Percentiles rank a stretch among this genome's conserved stretches.
phyloP scores from a whole-genome alignment of 495 filamentous ascomycete genomes.

The Aspergillus nidulans region DNA sequence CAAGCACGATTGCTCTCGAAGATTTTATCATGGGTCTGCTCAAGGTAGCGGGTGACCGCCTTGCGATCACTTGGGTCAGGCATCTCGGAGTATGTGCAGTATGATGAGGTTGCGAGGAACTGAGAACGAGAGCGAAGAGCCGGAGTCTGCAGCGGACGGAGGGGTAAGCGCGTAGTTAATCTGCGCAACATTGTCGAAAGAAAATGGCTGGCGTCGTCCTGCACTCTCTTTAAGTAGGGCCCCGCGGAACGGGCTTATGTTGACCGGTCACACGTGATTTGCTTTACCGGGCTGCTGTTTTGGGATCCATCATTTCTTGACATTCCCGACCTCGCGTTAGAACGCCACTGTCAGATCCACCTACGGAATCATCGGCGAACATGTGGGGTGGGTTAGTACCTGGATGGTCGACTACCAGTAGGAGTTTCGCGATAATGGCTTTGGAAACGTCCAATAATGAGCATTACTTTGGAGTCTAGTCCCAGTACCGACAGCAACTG shows the following conservation, averaged over 20 bases:
- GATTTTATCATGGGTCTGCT: slow-evolving; percentile 23
- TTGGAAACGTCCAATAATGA: neutral
- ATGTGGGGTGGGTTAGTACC: neutral
- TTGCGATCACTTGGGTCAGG: neutral
- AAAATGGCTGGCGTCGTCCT: neutral
- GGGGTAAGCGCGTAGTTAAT: neutral
- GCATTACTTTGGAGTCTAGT: neutral
- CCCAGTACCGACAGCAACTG: neutral
- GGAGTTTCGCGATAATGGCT: neutral
- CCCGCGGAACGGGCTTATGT: neutral
- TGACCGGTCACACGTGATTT: neutral
- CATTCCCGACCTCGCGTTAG: neutral
- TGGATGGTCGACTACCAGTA: neutral
- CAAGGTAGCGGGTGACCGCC: slow-evolving; percentile 9
- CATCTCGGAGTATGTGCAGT: neutral
- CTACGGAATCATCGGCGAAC: neutral
- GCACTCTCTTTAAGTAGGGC: slow-evolving; percentile 6
- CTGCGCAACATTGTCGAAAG: neutral
- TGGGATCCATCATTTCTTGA: slow-evolving; percentile 6
- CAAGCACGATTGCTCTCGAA: slow-evolving; percentile 58
- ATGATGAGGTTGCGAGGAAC: neutral
- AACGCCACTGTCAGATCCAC: neutral
- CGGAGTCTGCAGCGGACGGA: neutral
- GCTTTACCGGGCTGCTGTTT: neutral
- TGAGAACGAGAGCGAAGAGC: neutral